Conservation (phyloP, 2,329 filamentous ascomycete genomes). For the Emericellopsis cladophorae region DNA sequence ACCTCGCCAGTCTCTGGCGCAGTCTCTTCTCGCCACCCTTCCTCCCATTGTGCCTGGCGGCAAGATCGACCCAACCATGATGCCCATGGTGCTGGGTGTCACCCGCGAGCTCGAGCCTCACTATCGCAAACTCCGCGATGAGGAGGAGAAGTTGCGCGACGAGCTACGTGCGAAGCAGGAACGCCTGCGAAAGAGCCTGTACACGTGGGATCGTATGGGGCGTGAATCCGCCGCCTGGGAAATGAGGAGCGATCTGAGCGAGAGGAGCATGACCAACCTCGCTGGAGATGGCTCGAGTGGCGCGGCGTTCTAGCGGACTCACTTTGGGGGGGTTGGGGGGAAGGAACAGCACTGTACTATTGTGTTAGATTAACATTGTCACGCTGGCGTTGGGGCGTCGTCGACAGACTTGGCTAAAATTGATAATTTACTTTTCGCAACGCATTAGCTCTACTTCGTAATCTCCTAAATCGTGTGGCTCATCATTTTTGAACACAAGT, state of each 20-base stretch:
- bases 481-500: no score
- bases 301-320: constrained; percentile 32
- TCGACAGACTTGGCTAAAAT: no score
- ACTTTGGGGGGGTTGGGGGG: no score
- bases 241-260: constrained; percentile 42
- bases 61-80: constrained; percentile 34
- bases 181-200: constrained; percentile 37
- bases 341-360: no score
- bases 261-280: constrained; percentile 42
- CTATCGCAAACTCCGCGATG: constrained; percentile 39
- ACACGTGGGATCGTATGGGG: constrained; percentile 40
- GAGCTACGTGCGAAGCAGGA: constrained; percentile 42
- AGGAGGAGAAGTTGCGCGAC: constrained; percentile 43
- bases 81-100: constrained; percentile 31
- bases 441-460: no score
- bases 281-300: constrained; percentile 43
- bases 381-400: no score
- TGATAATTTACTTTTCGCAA: no score
- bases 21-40: constrained; percentile 37
- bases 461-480: no score
- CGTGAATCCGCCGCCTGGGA: constrained; percentile 41
- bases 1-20: constrained; percentile 32
- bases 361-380: no score
- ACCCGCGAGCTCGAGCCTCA: constrained; percentile 41
- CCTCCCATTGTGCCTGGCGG: constrained; percentile 40